phyloP scores from a whole-genome alignment of 1,284 basidiomycete species.

The Leccinum fallax region DNA sequence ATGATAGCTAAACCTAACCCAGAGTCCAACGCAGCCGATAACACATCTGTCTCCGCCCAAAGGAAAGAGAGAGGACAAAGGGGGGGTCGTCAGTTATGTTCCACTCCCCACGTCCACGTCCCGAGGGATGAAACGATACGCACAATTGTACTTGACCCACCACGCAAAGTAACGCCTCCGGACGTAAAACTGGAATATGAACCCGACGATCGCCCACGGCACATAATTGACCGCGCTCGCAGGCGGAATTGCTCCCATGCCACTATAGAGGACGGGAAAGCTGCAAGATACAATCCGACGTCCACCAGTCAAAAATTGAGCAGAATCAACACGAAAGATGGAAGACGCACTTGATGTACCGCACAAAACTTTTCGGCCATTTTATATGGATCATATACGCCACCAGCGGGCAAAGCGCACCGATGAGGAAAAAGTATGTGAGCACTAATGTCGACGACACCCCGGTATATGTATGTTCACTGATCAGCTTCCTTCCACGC shows the following conservation, averaged over 20 bases:
- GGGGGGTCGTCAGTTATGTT: neutral
- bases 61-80: neutral
- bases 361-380: conserved; percentile 46
- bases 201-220: conserved; percentile 51
- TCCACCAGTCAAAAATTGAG: neutral
- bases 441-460: conserved; percentile 24
- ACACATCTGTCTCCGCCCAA: conserved; percentile 37
- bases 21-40: conserved; percentile 51
- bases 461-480: neutral
- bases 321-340: neutral
- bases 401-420: conserved; percentile 46
- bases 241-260: conserved; percentile 53
- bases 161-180: conserved; percentile 49
- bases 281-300: conserved; percentile 16
- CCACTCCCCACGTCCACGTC: neutral
- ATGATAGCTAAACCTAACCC: conserved; percentile 56
- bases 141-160: conserved; percentile 61
- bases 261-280: conserved; percentile 56
- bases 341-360: conserved; percentile 46
- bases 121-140: neutral
- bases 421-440: conserved; percentile 59
- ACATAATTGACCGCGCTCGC: conserved; percentile 50
- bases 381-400: conserved; percentile 42
- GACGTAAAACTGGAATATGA: conserved; percentile 57
- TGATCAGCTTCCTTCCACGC: neutral